phyloP scores from a whole-genome alignment of 2,329 filamentous ascomycete species.

The Epichloe coenophiala region DNA sequence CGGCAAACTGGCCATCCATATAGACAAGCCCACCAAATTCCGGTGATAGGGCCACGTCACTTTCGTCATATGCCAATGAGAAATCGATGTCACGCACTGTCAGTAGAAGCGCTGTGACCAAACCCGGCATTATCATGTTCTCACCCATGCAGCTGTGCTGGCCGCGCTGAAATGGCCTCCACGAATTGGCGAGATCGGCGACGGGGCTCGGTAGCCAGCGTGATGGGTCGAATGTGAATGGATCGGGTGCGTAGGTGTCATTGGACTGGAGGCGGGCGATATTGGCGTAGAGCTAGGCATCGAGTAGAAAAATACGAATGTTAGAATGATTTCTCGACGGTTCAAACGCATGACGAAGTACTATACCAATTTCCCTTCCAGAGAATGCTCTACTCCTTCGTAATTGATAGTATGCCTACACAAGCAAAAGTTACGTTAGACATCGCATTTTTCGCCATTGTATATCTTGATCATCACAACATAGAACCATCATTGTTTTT shows the following conservation, averaged over 20 bases:
- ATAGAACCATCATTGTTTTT: not conserved
- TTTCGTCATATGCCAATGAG: not conserved
- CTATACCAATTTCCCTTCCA: not conserved
- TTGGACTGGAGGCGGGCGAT: not conserved
- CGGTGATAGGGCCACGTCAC: not conserved
- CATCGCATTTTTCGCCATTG: not conserved
- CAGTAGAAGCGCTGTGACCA: not conserved
- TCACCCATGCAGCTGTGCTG: conserved; percentile 3
- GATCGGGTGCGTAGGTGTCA: not conserved
- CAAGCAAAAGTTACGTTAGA: not conserved
- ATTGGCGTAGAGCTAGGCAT: not conserved
- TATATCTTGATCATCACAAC: not conserved
- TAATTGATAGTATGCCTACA: not conserved
- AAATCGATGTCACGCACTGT: not conserved
- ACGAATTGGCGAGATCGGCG: not conserved
- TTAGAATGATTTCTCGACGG: not conserved
- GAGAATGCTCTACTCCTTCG: not conserved
- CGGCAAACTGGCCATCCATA: conserved; percentile 1
- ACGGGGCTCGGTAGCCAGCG: not conserved
- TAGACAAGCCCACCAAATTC: not conserved
- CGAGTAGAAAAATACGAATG: not conserved
- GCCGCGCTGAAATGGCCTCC: conserved; percentile 1
- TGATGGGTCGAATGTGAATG: not conserved
- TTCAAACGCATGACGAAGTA: not conserved
- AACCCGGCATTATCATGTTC: conserved; percentile 2